phyloP scores from a whole-genome alignment of 106 monocot species.

The Gastrodia elata region DNA sequence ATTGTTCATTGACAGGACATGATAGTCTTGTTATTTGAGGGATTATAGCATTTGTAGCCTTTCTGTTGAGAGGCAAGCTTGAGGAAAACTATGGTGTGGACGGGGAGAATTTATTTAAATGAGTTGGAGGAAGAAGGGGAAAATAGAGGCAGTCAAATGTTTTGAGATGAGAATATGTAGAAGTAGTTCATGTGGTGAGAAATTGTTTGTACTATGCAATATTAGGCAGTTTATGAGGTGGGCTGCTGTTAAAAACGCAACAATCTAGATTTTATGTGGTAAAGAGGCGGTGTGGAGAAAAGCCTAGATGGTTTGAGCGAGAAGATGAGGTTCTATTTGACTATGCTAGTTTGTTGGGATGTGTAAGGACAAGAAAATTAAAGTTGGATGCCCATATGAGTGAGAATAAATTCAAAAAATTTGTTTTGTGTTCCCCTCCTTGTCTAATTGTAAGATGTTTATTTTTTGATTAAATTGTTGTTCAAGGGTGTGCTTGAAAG shows the following conservation, averaged over 20 bases:
- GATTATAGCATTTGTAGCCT: no score
- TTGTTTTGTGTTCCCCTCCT: background rate
- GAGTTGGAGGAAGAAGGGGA: background rate
- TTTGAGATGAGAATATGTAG: background rate
- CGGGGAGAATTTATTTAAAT: background rate
- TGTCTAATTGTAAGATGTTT: background rate
- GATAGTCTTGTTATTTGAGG: no score
- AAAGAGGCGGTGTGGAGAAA: background rate
- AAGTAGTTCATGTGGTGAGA: background rate
- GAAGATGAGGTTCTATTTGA: background rate
- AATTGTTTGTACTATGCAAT: background rate
- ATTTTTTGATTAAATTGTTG: background rate
- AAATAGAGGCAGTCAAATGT: background rate
- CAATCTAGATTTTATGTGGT: background rate
- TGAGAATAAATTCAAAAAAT: background rate
- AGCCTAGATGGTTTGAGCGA: background rate
- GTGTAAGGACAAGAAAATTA: background rate
- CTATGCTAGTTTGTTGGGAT: background rate
- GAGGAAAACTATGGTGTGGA: background rate
- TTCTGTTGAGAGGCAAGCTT: background rate
- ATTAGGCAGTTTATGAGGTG: background rate
- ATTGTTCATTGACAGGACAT: no score
- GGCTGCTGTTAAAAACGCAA: background rate
- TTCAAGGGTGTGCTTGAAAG: background rate
- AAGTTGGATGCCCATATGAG: background rate